Evolutionary conservation across 345 rosid genomes (phyloP).

Genomic region (Aquilaria sinensis): DNA sequence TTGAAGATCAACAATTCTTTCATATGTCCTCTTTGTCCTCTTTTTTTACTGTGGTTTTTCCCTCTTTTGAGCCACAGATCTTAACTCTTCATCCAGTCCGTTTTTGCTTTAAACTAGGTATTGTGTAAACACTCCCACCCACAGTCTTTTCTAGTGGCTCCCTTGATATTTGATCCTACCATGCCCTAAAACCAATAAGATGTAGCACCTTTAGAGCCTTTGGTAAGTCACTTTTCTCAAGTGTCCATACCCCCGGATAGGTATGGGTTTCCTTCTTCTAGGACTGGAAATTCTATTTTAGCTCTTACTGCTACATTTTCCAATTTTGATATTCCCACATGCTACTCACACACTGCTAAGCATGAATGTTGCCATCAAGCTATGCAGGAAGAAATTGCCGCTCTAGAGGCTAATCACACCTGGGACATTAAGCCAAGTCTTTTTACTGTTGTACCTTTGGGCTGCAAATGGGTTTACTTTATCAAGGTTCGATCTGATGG

Average conservation of each 20-base stretch:
- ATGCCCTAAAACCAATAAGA: not conserved
- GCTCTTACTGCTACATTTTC: too few relatives aligned
- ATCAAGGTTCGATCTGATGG: not conserved
- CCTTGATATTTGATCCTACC: not conserved
- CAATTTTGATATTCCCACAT: not conserved
- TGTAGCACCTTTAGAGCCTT: too few relatives aligned
- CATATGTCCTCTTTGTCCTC: not conserved
- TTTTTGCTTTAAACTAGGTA: too few relatives aligned
- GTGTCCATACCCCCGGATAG: too few relatives aligned
- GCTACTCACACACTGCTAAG: not conserved
- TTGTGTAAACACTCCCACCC: too few relatives aligned
- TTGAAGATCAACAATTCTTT: not conserved
- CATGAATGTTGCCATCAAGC: not conserved
- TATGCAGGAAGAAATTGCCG: not conserved
- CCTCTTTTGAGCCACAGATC: not conserved
- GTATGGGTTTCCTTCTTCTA: too few relatives aligned
- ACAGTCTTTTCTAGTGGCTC: not conserved
- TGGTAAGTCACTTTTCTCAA: too few relatives aligned
- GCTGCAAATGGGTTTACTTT: slow-evolving; percentile 4
- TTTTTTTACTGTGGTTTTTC: not conserved
- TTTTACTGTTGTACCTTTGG: not conserved
- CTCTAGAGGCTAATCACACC: not conserved
- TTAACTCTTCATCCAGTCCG: not conserved
- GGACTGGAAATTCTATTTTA: too few relatives aligned
- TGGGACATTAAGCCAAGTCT: slow-evolving; percentile 1